These are phyloP conservation scores for Auricularia cornea DNA, from an alignment of 768 basidiomycete genomes.

Conservation along the genomic window DNA sequence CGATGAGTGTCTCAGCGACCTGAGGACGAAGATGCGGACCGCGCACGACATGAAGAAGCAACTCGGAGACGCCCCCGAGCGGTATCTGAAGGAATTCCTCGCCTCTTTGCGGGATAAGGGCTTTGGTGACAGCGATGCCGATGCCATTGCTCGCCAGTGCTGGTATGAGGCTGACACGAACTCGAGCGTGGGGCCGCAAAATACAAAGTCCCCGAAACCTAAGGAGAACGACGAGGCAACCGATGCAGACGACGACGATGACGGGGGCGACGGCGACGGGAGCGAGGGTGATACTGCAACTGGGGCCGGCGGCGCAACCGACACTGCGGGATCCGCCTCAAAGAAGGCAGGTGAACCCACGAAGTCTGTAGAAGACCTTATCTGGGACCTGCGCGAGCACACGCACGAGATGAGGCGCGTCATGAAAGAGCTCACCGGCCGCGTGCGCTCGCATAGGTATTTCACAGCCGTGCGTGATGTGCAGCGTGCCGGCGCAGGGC, in stretches of 20 bases:
- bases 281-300: no score
- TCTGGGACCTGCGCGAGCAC: conserved; percentile 80
- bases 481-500: conserved; percentile 51
- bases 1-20: conserved; percentile 67
- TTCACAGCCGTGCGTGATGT: conserved; percentile 87
- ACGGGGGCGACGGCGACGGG: conserved; percentile 10
- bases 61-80: conserved; percentile 60
- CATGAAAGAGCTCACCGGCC: conserved; percentile 82
- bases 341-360: conserved; percentile 45
- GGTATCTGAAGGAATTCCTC: conserved; percentile 60
- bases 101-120: conserved; percentile 54
- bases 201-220: conserved; percentile 6
- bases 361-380: conserved; percentile 51
- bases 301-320: no score
- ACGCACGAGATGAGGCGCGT: conserved; percentile 79
- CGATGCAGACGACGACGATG: no score
- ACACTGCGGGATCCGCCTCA: no score
- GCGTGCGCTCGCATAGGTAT: conserved; percentile 83
- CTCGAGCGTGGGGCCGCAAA: conserved; percentile 6
- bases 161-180: conserved; percentile 22
- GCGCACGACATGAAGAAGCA: conserved; percentile 63
- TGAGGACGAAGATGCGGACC: conserved; percentile 54
- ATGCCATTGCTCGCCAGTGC: conserved; percentile 14
- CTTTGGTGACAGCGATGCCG: conserved; percentile 31
- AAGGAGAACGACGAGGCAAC: no score